Evolutionary conservation across 176 grass and related monocot genomes (phyloP), one percentile per base, ranked within the genome.

Genomic region (Ensete glaucum): DNA sequence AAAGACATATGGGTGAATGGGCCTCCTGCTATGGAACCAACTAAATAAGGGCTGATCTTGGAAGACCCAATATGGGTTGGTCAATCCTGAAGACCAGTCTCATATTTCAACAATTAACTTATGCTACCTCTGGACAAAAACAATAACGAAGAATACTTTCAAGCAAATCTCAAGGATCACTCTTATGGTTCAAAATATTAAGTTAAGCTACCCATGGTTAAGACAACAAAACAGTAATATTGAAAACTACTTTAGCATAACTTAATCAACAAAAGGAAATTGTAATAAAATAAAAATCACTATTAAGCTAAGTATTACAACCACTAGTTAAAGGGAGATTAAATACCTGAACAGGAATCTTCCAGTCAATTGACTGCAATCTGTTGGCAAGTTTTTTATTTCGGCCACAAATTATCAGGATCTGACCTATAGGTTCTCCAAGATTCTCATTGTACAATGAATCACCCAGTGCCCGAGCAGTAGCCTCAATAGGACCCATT

Each of bases 401-500:
- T 26, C 88, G 88, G 24, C 95, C 95, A 53, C 90, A 99, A 54
- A 99, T 99, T 54, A 94, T 73, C 79, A 99, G 95, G 71, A 98
- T 85, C 85, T 98, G 94, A 52, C 94, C 94, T 59, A 66, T 72
- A 25, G 94, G 84, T 60, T 78, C 85, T 59, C 73, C 86, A 66
- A 91, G 81, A 82, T 21, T 82, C 82, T 99, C 86, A 20, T 87
- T 83, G 77, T 85, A 94, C 52, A 99, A 59, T 81, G 67, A 51
- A 78, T 94, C 83, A 80, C 79, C 70, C 54, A 99, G 90, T 9
- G 88, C 86, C 73, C 78, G 85, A 86, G 95, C 95, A 67, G 95
- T 94, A 62, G 88, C 88, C 81, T 99, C 95, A 82, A 99, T 99
- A 78, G 95, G 95, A 64, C 95, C 95, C 95, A 99, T 99, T 29